Conservation (phyloP, 208 protist genomes). For the Strigomonas culicis region DNA sequence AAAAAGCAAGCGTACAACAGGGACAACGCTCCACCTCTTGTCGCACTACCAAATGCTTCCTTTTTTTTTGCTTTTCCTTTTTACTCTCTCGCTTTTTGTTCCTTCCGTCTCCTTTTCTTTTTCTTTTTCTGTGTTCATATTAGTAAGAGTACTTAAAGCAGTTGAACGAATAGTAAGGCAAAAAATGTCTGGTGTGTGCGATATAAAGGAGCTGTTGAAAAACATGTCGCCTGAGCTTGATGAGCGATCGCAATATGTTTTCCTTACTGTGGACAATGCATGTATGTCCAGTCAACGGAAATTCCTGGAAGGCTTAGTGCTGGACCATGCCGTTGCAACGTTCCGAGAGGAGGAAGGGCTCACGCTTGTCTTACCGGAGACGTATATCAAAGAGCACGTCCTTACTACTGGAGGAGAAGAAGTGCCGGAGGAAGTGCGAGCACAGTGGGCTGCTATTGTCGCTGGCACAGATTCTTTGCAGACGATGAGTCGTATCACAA, state of each 20-base stretch:
- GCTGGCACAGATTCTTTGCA: background rate
- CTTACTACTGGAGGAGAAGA: background rate
- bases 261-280: background rate
- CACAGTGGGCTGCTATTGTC: background rate
- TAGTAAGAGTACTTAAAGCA: background rate
- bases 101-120: background rate
- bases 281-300: background rate
- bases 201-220: background rate
- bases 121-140: background rate
- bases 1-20: background rate
- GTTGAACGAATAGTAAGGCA: background rate
- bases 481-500: constrained; percentile 44
- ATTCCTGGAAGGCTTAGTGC: background rate
- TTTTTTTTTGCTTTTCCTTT: constrained; percentile 2
- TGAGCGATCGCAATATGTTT: background rate
- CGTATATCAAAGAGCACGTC: constrained; percentile 13
- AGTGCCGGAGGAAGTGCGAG: background rate
- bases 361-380: constrained; percentile 27
- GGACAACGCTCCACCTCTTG: background rate
- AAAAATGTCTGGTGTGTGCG: constrained; percentile 1
- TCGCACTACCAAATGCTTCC: background rate
- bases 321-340: constrained; percentile 15
- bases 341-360: constrained; percentile 21
- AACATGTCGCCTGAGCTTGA: background rate
- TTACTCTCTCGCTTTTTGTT: background rate